Evolutionary conservation across 2,329 filamentous ascomycete genomes (phyloP), one percentile per base, ranked within the genome.

Genomic region (Xylaria sp.): DNA sequence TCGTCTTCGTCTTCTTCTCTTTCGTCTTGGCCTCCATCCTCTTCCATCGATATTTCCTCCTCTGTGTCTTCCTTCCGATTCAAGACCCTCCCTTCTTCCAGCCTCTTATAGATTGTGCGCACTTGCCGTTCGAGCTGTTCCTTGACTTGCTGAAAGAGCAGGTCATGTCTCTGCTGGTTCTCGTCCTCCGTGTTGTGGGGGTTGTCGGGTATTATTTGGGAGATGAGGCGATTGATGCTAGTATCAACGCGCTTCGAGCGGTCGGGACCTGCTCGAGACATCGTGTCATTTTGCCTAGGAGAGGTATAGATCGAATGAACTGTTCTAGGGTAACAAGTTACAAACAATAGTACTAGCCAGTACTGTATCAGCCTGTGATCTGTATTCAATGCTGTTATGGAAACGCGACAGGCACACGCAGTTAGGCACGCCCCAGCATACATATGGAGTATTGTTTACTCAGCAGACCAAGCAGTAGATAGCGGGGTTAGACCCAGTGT

Each of bases 161-260:
- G 86, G 71, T 92, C 89, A 77, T 93, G 89, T 71, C 91, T 89
- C 75, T 91, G 85, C 77, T 94, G 89, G 23, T 89, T 88, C 9
- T 83, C 82, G n/a, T 88, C 89, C 71, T 93, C 89, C 76, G 90
- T 88, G 74, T 93, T 90, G 72, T 88, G 83, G 49, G 88, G 85
- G 71, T 90, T 86, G 59, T 86, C 83, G 64, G 92, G 92, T 65
- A 96, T 85, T 68, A 95, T 84, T 77, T 92, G 91, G 75, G 90
- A 85, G 78, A 97, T 90, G 78, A 97, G 86, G 81, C 91, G 91
- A 79, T 92, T 89, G 79, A 97, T 90, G 79, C 92, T 93, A 80
- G 90, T 90, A 79, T 91, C 89, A 81, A 97, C 88, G 83, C 93
- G 92, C 80, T 89, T 84, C 72, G 81, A 81, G 75, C 81, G 82